Conservation (phyloP, 2,329 filamentous ascomycete genomes). For the Metarhizium anisopliae region DNA sequence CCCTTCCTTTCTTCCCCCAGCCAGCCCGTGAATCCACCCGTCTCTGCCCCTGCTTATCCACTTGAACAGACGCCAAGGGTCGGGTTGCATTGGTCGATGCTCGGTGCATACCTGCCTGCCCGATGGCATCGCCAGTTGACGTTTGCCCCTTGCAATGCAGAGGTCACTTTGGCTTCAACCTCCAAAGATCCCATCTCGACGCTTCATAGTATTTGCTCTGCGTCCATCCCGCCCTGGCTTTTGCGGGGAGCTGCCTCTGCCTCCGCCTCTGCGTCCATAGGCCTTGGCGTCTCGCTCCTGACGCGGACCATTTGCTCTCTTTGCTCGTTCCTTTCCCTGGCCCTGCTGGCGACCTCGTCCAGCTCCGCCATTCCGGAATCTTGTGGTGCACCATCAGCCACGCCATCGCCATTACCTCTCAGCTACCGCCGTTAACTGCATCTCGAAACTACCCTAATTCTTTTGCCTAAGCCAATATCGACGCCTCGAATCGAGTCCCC, state of each 20-base stretch:
- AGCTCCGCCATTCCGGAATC: background rate
- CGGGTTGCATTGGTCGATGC: background rate
- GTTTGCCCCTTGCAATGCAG: background rate
- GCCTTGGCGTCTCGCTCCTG: background rate
- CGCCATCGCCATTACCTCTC: background rate
- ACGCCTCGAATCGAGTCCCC: background rate
- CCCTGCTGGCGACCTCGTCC: background rate
- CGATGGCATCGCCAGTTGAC: background rate
- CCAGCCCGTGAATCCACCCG: background rate
- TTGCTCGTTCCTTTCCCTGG: background rate
- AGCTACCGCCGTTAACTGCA: background rate
- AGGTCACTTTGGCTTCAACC: background rate
- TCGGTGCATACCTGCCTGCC: background rate
- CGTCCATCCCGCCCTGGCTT: background rate
- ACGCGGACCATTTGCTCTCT: background rate
- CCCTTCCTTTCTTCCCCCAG: background rate
- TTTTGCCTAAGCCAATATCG: background rate
- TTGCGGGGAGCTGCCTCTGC: background rate
- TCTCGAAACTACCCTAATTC: background rate
- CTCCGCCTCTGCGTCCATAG: background rate
- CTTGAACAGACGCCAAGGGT: background rate
- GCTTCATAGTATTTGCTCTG: background rate
- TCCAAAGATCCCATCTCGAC: background rate
- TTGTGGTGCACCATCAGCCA: background rate
- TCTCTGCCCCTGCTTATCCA: background rate